These are phyloP conservation scores for Lodderomyces parapsilosis DNA, from an alignment of 1,139 yeast genomes.

Conservation along the genomic window DNA sequence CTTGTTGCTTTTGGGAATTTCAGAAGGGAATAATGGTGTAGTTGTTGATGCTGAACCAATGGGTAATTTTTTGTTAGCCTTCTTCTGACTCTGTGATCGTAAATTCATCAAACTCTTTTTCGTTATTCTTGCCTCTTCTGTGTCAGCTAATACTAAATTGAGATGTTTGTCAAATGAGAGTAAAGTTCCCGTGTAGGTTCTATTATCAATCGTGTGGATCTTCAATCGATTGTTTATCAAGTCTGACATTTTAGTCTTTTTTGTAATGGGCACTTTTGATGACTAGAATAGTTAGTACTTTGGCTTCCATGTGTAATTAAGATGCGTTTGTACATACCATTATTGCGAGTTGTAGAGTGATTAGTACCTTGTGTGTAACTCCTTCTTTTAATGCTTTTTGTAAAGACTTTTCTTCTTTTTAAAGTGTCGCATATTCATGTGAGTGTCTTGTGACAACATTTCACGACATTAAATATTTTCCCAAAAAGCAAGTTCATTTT, in stretches of 20 bases:
- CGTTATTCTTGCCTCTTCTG: constrained; percentile 80
- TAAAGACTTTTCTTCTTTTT: background rate
- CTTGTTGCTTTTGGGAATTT: constrained; percentile 1
- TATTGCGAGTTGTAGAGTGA: background rate
- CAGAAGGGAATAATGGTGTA: constrained; percentile 17
- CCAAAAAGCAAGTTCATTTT: background rate
- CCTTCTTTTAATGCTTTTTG: background rate
- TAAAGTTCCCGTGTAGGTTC: constrained; percentile 75
- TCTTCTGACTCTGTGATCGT: constrained; percentile 18
- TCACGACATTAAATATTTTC: background rate
- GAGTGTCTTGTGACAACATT: background rate
- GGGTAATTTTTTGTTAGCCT: constrained; percentile 1
- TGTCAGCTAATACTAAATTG: constrained; percentile 81
- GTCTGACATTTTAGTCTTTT: constrained; percentile 61
- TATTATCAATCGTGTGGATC: constrained; percentile 70
- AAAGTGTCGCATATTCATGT: background rate
- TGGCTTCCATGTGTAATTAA: background rate
- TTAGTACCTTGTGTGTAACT: background rate
- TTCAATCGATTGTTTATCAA: constrained; percentile 72
- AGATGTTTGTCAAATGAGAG: constrained; percentile 88
- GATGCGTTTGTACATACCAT: constrained; percentile 5
- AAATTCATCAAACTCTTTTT: constrained; percentile 52
- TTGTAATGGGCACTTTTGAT: constrained; percentile 25
- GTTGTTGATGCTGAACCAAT: constrained; percentile 6
- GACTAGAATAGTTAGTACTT: constrained; percentile 8